Evolutionary conservation across 2,329 filamentous ascomycete genomes (phyloP).

Genomic region (Aureobasidium zeae): DNA sequence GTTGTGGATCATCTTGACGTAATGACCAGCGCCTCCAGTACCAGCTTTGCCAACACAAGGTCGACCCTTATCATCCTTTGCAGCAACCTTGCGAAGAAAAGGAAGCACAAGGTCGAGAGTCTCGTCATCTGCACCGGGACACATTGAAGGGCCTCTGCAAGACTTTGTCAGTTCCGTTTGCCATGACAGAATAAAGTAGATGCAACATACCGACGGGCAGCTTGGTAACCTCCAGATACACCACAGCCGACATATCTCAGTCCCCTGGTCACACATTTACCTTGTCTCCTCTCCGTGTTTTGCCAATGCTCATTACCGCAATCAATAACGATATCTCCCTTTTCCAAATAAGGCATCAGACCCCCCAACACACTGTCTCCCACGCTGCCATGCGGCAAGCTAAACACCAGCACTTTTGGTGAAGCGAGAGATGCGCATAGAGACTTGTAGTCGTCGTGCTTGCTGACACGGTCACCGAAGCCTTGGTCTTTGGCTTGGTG

Average conservation of each 20-base stretch:
- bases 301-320: slow-evolving; percentile 59
- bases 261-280: slow-evolving; percentile 46
- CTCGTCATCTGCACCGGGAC: slow-evolving; percentile 51
- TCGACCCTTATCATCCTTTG: slow-evolving; percentile 50
- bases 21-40: slow-evolving; percentile 56
- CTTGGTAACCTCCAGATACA: slow-evolving; percentile 61
- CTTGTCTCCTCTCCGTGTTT: slow-evolving; percentile 55
- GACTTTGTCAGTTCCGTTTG: not conserved
- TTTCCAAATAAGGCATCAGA: slow-evolving; percentile 43
- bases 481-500: slow-evolving; percentile 33
- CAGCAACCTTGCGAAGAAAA: slow-evolving; percentile 51
- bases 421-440: slow-evolving; percentile 41
- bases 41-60: slow-evolving; percentile 55
- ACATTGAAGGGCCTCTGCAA: slow-evolving; percentile 57
- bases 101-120: slow-evolving; percentile 52
- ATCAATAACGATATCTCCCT: slow-evolving; percentile 59
- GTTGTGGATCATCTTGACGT: slow-evolving; percentile 69
- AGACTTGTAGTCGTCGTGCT: slow-evolving; percentile 40
- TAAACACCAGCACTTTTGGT: slow-evolving; percentile 46
- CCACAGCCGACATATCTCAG: slow-evolving; percentile 60
- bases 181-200: not conserved
- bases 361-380: slow-evolving; percentile 41
- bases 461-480: slow-evolving; percentile 31
- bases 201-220: slow-evolving; percentile 35
- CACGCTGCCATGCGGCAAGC: slow-evolving; percentile 41